A percentile compares a stretch with the other conserved stretches of the same genome.
phyloP scores from a whole-genome alignment of 2,329 filamentous ascomycete genomes.

The Coniella vitis region DNA sequence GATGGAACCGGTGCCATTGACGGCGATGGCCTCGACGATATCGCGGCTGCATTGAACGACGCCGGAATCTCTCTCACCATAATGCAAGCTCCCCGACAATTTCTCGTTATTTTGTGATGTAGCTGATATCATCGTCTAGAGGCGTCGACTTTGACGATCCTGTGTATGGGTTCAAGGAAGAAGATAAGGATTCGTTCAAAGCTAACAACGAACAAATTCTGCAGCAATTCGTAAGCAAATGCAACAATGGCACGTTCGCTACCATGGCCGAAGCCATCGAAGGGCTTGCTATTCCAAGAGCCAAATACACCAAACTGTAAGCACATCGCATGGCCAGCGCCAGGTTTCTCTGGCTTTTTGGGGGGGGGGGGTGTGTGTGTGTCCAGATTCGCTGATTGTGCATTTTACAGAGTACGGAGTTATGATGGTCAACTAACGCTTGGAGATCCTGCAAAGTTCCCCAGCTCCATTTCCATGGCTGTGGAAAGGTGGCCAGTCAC shows the following conservation, averaged over 20 bases:
- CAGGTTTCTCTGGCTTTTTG: not conserved
- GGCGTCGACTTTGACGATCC: slow-evolving; percentile 91
- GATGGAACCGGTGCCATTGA: slow-evolving; percentile 72
- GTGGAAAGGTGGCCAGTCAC: slow-evolving; percentile 89
- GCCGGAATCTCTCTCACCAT: slow-evolving; percentile 72
- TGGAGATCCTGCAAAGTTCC: slow-evolving; percentile 67
- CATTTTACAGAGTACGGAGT: slow-evolving; percentile 47
- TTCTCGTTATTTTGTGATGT: too few species aligned
- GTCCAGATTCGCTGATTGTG: not conserved
- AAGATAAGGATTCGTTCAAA: slow-evolving; percentile 70
- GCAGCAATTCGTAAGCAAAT: slow-evolving; percentile 57
- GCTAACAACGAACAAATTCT: slow-evolving; percentile 68
- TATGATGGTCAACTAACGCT: slow-evolving; percentile 77
- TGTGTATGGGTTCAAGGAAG: slow-evolving; percentile 87
- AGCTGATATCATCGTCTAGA: slow-evolving; percentile 31
- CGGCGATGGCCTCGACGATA: slow-evolving; percentile 60
- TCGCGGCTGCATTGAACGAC: slow-evolving; percentile 67
- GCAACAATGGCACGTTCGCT: slow-evolving; percentile 64
- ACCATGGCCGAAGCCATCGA: slow-evolving; percentile 80
- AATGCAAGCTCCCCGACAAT: slow-evolving; percentile 48
- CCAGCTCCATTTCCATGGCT: slow-evolving; percentile 71
- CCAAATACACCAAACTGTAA: slow-evolving; percentile 64
- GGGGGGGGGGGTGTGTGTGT: too few species aligned
- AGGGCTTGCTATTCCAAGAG: slow-evolving; percentile 67
- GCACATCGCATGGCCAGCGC: not conserved